Conservation (phyloP, 1,284 basidiomycete genomes). For the Ustilago loliicola region DNA sequence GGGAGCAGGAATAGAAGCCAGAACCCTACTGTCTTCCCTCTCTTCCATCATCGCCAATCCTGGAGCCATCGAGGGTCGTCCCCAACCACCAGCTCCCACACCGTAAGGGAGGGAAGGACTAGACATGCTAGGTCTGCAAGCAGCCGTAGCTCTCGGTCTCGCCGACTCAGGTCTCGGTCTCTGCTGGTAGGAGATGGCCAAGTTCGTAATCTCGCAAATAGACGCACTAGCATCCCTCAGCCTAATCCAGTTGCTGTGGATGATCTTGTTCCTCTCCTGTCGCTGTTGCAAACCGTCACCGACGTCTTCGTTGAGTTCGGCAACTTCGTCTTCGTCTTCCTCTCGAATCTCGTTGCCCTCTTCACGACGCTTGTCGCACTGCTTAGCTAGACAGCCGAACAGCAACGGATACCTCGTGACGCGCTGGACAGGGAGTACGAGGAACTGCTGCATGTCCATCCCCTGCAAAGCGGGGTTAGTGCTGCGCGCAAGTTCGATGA, state of each 20-base stretch:
- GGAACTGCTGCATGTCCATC: constrained; percentile 31
- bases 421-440: constrained; percentile 28
- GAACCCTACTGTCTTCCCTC: background rate
- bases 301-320: background rate
- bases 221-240: constrained; percentile 16
- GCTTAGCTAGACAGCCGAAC: constrained; percentile 29
- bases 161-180: background rate
- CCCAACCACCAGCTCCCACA: background rate
- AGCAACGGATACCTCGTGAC: constrained; percentile 31
- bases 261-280: constrained; percentile 10
- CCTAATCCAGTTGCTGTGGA: constrained; percentile 19
- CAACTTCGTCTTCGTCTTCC: constrained; percentile 14
- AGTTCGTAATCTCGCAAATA: constrained; percentile 29
- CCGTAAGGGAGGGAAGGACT: background rate
- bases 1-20: background rate
- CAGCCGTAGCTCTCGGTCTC: background rate
- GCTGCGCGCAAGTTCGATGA: constrained; percentile 23
- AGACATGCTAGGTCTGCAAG: background rate
- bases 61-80: background rate
- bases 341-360: constrained; percentile 19
- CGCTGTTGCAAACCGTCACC: constrained; percentile 7
- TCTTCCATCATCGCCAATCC: constrained; percentile 1
- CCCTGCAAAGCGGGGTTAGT: constrained; percentile 33
- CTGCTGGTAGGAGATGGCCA: constrained; percentile 34
- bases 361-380: constrained; percentile 21